Base-by-base conservation (phyloP, 495 filamentous ascomycete species). In the Aspergillus carlsbadensis region DNA sequence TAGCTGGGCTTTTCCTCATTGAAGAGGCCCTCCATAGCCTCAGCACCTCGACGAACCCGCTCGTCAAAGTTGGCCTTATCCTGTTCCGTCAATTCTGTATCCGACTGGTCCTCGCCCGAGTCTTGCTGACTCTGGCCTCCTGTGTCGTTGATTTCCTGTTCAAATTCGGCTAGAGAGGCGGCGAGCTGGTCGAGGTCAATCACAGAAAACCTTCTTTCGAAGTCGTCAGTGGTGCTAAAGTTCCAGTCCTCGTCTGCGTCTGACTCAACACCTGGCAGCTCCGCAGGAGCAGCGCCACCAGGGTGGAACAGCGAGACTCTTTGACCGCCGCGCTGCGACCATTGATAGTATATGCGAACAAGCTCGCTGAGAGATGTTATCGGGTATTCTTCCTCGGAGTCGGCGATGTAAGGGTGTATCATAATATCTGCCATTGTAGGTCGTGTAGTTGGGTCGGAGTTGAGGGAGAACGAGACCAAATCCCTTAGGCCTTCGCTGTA, bases 161-260 rank as follows among this genome's bases (percentile, higher is more conserved):
- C 69, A 49, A 77, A 64, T 43, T 74, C 66, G 17, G 74, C 74
- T 18, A 78, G 45, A 6, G 70, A 73, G 10, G 71, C 70, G 21
- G 75, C 77, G 11, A 80, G 60, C 58, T 78, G 64, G 50, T 78
- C 73, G 13, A 79, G 59, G 46, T 79, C 74, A 37, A 78, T 72
- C 33, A 77, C 74, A 3, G 75, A 77, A 40, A 78, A 78, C 35
- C 75, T 62, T 54, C 84, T 79, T 63, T 95, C 87, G 66, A 96
- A 96, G 10, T 85, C 88, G 52, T 89, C 86, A 0, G 90, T 94
- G 0, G 88, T 91, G 65, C 88, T 92, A 64, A 96, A 96, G 62
- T 93, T 96, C 91, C 94, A 96, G 60, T 93, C 88, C 56, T 92
- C 87, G 2, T 71, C 69, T 1, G 67, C 50, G 8, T 70, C 60